These are phyloP conservation scores for Heimioporus sp. DNA, from an alignment of 768 basidiomycete genomes.

Conservation along the genomic window DNA sequence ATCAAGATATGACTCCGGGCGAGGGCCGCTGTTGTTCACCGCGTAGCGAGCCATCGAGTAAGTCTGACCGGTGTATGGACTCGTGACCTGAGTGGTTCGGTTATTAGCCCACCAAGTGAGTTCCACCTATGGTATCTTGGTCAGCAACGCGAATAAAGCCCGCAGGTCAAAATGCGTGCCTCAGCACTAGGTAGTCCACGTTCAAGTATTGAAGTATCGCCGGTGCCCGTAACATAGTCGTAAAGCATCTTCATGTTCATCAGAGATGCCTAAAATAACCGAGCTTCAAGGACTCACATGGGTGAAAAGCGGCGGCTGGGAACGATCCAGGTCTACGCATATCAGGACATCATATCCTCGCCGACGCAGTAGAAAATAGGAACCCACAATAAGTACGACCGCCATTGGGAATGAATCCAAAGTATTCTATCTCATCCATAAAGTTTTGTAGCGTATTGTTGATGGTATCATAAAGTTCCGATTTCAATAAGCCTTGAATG, in stretches of 20 bases:
- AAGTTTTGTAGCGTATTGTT: slow-evolving; percentile 87
- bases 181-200: slow-evolving; percentile 87
- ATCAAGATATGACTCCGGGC: slow-evolving; percentile 81
- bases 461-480: slow-evolving; percentile 67
- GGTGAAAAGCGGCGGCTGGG: slow-evolving; percentile 90
- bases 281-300: slow-evolving; percentile 43
- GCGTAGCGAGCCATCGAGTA: slow-evolving; percentile 69
- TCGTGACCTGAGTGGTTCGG: slow-evolving; percentile 63
- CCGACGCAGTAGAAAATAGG: neutral
- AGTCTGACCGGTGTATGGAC: slow-evolving; percentile 66
- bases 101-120: slow-evolving; percentile 81
- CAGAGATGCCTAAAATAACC: neutral
- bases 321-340: slow-evolving; percentile 71
- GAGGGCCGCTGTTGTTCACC: slow-evolving; percentile 81
- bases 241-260: slow-evolving; percentile 66
- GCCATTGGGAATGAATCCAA: slow-evolving; percentile 95
- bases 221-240: slow-evolving; percentile 72
- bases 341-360: neutral
- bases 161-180: slow-evolving; percentile 35
- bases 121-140: slow-evolving; percentile 52
- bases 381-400: slow-evolving; percentile 83
- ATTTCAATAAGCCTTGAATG: slow-evolving; percentile 79
- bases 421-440: slow-evolving; percentile 83
- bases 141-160: neutral
- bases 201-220: slow-evolving; percentile 70